Evolutionary conservation across 257 asterid genomes (phyloP).

Genomic region (Nicotiana noctiflora): DNA sequence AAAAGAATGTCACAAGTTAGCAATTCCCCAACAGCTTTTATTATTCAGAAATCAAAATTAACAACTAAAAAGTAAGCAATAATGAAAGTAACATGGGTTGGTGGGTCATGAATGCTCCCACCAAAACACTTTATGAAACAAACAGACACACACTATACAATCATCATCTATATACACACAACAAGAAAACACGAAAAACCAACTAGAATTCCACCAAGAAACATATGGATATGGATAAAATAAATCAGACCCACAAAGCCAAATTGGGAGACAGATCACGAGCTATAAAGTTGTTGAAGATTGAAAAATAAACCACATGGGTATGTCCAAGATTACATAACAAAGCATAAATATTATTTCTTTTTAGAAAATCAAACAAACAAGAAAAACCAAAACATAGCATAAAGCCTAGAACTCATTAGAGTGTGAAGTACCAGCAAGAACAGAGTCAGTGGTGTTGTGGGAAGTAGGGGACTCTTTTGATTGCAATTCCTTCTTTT

Average conservation of each 20-base stretch:
- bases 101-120: constrained; percentile 3
- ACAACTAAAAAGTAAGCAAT: background rate
- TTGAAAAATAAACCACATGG: constrained; percentile 22
- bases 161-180: background rate
- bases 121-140: background rate
- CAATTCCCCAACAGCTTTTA: constrained; percentile 5
- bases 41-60: background rate
- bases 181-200: constrained; percentile 13
- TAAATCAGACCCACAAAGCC: constrained; percentile 29
- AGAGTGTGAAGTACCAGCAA: constrained; percentile 10
- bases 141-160: background rate
- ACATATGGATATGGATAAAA: constrained; percentile 1
- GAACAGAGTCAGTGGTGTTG: constrained; percentile 7
- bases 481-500: constrained; percentile 36
- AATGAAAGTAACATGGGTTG: constrained; percentile 2
- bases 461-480: background rate
- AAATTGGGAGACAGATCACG: constrained; percentile 22
- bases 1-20: background rate
- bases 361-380: background rate
- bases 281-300: constrained; percentile 25
- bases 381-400: background rate
- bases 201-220: constrained; percentile 6
- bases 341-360: constrained; percentile 9
- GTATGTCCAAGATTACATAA: background rate
- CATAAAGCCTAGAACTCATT: background rate